Percentiles rank a stretch among this genome's conserved stretches.
Conservation (phyloP, 805 yeast genomes). For the Wickerhamomyces sydowiorum region DNA sequence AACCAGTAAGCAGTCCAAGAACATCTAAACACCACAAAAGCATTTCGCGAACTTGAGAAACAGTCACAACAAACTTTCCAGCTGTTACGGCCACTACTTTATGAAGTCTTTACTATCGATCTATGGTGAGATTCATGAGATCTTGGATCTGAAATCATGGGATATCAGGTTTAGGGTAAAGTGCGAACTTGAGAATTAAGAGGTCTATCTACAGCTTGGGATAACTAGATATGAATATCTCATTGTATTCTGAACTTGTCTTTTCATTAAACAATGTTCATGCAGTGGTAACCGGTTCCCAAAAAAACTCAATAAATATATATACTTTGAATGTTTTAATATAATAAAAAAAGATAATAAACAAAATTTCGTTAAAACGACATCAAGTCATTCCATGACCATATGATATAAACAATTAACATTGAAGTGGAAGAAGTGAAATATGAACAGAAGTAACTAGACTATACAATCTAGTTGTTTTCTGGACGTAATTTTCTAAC, state of each 20-base stretch:
- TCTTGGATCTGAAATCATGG: too few relatives aligned
- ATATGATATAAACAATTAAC: slow-evolving; percentile 13
- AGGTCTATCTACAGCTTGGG: too few relatives aligned
- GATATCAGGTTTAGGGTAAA: too few relatives aligned
- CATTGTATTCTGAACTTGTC: slow-evolving; percentile 27
- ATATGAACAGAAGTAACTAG: slow-evolving; percentile 7
- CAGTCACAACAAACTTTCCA: slow-evolving; percentile 1
- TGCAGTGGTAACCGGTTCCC: slow-evolving; percentile 20
- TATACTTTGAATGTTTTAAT: too few relatives aligned
- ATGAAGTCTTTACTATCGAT: background rate
- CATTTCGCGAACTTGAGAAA: background rate
- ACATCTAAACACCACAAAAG: background rate
- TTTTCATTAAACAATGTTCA: slow-evolving; percentile 36
- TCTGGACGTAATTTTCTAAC: slow-evolving; percentile 99
- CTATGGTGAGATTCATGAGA: too few relatives aligned
- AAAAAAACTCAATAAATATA: slow-evolving; percentile 11
- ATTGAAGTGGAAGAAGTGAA: slow-evolving; percentile 8
- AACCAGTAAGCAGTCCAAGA: background rate
- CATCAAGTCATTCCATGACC: slow-evolving; percentile 25
- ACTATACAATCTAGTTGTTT: slow-evolving; percentile 59
- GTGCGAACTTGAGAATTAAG: too few relatives aligned
- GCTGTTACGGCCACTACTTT: background rate
- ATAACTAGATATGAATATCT: background rate
- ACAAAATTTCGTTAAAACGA: slow-evolving; percentile 4
- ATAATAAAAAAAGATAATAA: slow-evolving; percentile 12